phyloP scores from a whole-genome alignment of 768 basidiomycete genomes.

The Tulasnella sp. region DNA sequence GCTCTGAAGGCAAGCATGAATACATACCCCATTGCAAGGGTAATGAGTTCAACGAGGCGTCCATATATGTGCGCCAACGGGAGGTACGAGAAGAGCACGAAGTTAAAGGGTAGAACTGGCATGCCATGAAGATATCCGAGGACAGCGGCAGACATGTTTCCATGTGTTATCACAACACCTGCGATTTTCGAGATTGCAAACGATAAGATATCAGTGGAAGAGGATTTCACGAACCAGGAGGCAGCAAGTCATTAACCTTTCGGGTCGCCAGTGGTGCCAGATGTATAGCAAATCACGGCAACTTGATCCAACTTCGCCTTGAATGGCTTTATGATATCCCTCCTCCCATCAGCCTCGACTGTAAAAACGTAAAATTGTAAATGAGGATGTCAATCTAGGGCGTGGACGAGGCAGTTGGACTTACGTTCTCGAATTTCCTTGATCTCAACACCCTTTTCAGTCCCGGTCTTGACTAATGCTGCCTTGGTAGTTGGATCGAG shows the following conservation, averaged over 20 bases:
- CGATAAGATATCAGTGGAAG: no score
- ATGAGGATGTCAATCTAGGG: no score
- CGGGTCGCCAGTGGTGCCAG: constrained; percentile 15
- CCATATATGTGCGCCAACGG: constrained; percentile 65
- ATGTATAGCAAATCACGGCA: neutral
- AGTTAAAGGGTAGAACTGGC: neutral
- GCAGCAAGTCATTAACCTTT: constrained; percentile 25
- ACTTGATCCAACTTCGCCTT: constrained; percentile 48
- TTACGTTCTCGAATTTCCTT: constrained; percentile 57
- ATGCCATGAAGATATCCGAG: neutral
- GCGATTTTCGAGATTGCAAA: no score
- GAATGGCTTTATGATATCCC: constrained; percentile 39
- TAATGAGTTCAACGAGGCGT: constrained; percentile 35
- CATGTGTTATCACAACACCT: constrained; percentile 33
- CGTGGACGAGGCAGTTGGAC: constrained; percentile 26
- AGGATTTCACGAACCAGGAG: no score
- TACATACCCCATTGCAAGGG: constrained; percentile 47
- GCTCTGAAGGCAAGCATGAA: neutral
- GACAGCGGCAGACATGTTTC: neutral
- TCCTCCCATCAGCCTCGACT: constrained; percentile 71
- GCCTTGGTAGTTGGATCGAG: constrained; percentile 41
- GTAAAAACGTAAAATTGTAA: neutral
- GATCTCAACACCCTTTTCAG: constrained; percentile 49
- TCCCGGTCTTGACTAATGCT: constrained; percentile 60
- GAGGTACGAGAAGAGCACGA: constrained; percentile 13